Conservation (phyloP, 2,329 filamentous ascomycete species). For the Dactylellina parvicollis region DNA sequence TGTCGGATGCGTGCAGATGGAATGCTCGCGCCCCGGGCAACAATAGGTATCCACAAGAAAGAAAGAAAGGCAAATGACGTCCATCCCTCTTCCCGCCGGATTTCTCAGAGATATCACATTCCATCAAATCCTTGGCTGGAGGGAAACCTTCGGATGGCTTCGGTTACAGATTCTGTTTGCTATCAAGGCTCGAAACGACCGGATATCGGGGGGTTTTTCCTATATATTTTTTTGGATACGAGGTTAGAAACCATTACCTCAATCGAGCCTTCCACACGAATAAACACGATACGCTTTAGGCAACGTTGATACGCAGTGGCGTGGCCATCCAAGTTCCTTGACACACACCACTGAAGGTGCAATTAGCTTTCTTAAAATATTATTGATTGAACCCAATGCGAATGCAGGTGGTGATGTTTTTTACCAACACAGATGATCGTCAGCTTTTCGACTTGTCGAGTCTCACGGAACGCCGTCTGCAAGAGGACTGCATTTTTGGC, state of each 20-base stretch:
- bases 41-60: conserved; percentile 10
- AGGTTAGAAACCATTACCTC: not conserved
- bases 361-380: not conserved
- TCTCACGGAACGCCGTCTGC: conserved; percentile 19
- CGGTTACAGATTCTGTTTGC: conserved; percentile 11
- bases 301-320: not conserved
- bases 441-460: not conserved
- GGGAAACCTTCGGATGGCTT: conserved; percentile 17
- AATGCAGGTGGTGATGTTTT: not conserved
- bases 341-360: not conserved
- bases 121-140: not conserved
- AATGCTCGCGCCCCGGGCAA: conserved; percentile 16
- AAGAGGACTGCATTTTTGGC: conserved; percentile 9
- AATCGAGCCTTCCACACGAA: not conserved
- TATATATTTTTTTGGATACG: not conserved
- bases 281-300: conserved; percentile 4
- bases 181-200: conserved; percentile 6
- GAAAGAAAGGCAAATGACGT: conserved; percentile 33
- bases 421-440: conserved; percentile 2
- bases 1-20: conserved; percentile 47
- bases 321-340: not conserved
- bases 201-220: not conserved
- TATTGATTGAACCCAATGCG: not conserved
- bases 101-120: not conserved
- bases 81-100: conserved; percentile 6